Evolutionary conservation across 257 asterid species (phyloP).

Genomic region (Cordia subcordata): DNA sequence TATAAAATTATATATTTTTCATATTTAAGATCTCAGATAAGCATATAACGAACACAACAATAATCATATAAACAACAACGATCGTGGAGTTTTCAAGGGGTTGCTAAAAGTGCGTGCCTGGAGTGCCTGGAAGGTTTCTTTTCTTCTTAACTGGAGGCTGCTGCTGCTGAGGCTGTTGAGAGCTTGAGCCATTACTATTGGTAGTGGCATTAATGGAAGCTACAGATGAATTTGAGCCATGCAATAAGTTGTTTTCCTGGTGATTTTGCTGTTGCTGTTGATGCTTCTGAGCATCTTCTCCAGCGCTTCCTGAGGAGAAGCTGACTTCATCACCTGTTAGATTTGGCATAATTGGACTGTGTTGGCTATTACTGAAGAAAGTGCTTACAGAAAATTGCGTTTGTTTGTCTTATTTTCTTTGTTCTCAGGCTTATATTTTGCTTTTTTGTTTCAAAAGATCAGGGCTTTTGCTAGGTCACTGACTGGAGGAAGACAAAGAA

Average conservation of each 20-base stretch:
- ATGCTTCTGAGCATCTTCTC: slow-evolving; percentile 18
- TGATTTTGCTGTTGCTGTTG: slow-evolving; percentile 3
- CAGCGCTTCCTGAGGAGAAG: slow-evolving; percentile 26
- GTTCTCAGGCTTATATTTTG: slow-evolving; percentile 9
- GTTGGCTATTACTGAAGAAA: neutral
- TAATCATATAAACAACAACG: neutral
- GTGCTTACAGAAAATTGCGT: slow-evolving; percentile 2
- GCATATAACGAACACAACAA: too few relatives aligned
- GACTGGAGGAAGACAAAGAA: slow-evolving; percentile 26
- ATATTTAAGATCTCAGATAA: too few relatives aligned
- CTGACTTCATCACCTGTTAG: slow-evolving; percentile 26
- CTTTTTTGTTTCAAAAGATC: slow-evolving; percentile 13
- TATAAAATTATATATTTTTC: too few relatives aligned
- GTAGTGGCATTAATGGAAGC: too few relatives aligned
- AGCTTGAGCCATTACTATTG: slow-evolving; percentile 29
- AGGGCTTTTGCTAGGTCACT: slow-evolving; percentile 20
- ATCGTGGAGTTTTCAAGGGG: neutral
- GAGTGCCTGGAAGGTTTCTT: slow-evolving; percentile 33
- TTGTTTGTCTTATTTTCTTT: slow-evolving; percentile 5
- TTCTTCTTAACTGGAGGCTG: slow-evolving; percentile 21
- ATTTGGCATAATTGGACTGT: slow-evolving; percentile 8
- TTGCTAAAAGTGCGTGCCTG: slow-evolving; percentile 13
- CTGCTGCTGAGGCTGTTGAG: slow-evolving; percentile 16
- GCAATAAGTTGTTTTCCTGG: slow-evolving; percentile 8
- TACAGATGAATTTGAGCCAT: too few relatives aligned